Percentiles rank a stretch among this genome's conserved stretches.
These are phyloP conservation scores for Salix dunnii DNA, from an alignment of 345 rosid species.

Conservation along the genomic window DNA sequence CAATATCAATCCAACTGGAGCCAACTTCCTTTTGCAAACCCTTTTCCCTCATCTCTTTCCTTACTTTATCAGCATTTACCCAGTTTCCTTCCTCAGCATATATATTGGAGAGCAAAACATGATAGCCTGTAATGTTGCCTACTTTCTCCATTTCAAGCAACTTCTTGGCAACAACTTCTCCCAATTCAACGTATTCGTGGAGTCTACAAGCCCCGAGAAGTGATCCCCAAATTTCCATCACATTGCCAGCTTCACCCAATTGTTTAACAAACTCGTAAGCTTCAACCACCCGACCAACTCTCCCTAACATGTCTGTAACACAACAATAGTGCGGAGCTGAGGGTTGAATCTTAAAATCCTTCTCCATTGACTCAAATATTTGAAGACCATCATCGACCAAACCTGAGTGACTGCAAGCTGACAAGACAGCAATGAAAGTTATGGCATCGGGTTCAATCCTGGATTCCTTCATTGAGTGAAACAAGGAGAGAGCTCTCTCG, in stretches of 20 bases:
- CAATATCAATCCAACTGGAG: conserved; percentile 64
- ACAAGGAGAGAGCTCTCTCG: conserved; percentile 68
- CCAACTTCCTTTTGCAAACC: conserved; percentile 75
- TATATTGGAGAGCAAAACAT: conserved; percentile 81
- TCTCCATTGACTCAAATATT: conserved; percentile 60
- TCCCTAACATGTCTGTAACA: conserved; percentile 79
- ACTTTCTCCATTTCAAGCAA: conserved; percentile 44
- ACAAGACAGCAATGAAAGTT: conserved; percentile 70
- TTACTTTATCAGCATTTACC: conserved; percentile 59
- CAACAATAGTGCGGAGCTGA: conserved; percentile 75
- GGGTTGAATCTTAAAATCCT: conserved; percentile 52
- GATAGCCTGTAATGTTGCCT: conserved; percentile 51
- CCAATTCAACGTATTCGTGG: conserved; percentile 59
- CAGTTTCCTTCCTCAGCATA: conserved; percentile 78
- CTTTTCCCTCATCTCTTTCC: conserved; percentile 69
- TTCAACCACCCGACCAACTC: conserved; percentile 71
- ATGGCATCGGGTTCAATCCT: conserved; percentile 59
- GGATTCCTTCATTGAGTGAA: conserved; percentile 52
- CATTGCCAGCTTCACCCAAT: conserved; percentile 64
- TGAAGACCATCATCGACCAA: conserved; percentile 72
- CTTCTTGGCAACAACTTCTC: conserved; percentile 55
- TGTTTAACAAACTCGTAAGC: conserved; percentile 70
- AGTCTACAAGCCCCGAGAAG: conserved; percentile 75
- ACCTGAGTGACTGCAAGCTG: conserved; percentile 85
- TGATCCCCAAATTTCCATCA: conserved; percentile 81